Evolutionary conservation across 2,329 filamentous ascomycete genomes (phyloP), one percentile per base, ranked within the genome.

Genomic region (Orbilia oligospora): DNA sequence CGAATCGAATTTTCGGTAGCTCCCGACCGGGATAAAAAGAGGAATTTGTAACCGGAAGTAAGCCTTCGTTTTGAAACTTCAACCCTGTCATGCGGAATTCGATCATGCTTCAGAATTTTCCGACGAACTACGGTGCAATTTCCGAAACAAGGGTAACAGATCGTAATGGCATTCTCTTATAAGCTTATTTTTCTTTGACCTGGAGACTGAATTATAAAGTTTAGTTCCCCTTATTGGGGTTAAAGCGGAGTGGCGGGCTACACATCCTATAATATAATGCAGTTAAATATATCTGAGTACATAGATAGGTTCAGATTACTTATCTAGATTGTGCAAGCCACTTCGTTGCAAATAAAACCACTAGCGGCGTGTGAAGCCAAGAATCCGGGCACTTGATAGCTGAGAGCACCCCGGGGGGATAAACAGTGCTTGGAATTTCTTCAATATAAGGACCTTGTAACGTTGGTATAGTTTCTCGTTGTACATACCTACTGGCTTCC

Each of bases 1-100:
- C 30, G 36, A 36, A 44, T 61, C 1, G 33, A 44, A n/a, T 44
- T 61, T 44, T 61, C 56, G 56, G 33, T 61, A 24, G 56, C 56
- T 41, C 56, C 56, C 56, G 36, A 44, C n/a, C n/a, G 14, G 55
- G 36, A 27, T 16, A 36, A 36, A 18, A 44, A 61, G 18, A 41
- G 20, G 33, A 8, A 30, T 61, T 44, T 61, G 36, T 16, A 41
- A 27, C 36, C 36, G 36, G 12, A 10, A 41, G 56, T 44, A 20
- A 41, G 36, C 36, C 33, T 61, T 30, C 44, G 56, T 44, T 61
- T 44, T 36, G 18, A 58, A 22, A 24, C 51, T 38, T n/a, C 1
- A 30, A 22, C n/a, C 33, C n/a, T 5, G 18, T 38, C 18, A 58
- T 30, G 44, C n/a, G 10, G 10, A 18, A 46, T 30, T 30, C 18